These are phyloP conservation scores for Leucoagaricus sp. DNA, from an alignment of 1,284 basidiomycete species.

Conservation along the genomic window DNA sequence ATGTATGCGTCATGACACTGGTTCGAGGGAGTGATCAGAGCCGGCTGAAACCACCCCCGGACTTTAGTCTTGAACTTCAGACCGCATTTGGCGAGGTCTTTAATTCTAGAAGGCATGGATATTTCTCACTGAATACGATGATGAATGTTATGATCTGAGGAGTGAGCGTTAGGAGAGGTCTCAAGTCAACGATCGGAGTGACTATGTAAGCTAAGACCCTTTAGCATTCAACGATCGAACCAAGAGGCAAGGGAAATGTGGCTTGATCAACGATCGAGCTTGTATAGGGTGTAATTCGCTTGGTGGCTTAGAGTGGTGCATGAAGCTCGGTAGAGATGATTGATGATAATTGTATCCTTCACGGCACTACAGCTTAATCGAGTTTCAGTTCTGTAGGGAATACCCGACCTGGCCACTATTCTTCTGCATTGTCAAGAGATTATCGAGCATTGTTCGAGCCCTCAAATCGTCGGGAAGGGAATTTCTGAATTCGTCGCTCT, in stretches of 20 bases:
- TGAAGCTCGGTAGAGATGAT: too few relatives aligned
- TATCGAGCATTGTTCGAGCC: conserved; percentile 13
- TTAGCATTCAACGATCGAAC: background rate
- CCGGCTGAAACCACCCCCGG: background rate
- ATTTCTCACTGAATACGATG: background rate
- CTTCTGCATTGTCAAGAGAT: conserved; percentile 11
- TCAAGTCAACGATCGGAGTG: background rate
- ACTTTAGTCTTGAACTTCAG: background rate
- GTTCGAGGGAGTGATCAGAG: background rate
- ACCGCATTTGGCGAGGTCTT: background rate
- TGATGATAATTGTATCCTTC: too few relatives aligned
- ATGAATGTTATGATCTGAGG: background rate
- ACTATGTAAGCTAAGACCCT: background rate
- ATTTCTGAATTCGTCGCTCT: conserved; percentile 52
- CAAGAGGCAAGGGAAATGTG: background rate
- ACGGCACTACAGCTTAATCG: too few relatives aligned
- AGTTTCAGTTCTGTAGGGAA: conserved; percentile 9
- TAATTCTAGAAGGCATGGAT: background rate
- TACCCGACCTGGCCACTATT: conserved; percentile 6
- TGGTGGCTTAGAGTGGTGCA: too few relatives aligned
- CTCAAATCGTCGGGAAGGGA: conserved; percentile 42
- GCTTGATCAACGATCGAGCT: background rate
- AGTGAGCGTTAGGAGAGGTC: background rate
- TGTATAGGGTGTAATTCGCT: background rate
- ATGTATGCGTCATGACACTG: background rate